Evolutionary conservation across 2,329 filamentous ascomycete species (phyloP), one percentile per base, ranked within the genome.

Genomic region (Salinomyces thailandicus): DNA sequence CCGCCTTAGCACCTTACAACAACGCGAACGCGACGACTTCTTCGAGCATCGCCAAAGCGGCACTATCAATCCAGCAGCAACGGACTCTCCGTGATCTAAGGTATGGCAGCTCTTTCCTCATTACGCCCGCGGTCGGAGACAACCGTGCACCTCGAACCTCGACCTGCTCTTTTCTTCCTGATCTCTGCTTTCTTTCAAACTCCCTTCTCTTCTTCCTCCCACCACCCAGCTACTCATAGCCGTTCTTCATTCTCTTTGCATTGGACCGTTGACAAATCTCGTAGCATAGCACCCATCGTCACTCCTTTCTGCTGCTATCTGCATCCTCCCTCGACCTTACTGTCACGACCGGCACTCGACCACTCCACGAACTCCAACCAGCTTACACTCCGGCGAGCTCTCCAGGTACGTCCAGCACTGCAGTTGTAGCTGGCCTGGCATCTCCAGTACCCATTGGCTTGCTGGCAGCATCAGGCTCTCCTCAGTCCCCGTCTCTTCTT

Each of bases 401-500:
- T 33, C 17, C 15, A 33, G 31, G 28, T 31, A 17, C 3, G 31
- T n/a, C 16, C 8, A 18, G 11, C 11, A 20, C 2, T 9, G 11
- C 2, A n/a, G 28, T 31, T 6, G 8, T 6, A 8, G 7, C 15
- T 31, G 28, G 8, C 28, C 7, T 13, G 8, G 7, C 28, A 7
- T 31, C 15, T 13, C 28, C 14, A 31, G 11, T 7, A 7, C 28
- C 8, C 28, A n/a, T n/a, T 7, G 12, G 28, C 28, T 31, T 31
- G 11, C 94, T 31, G 30, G 39, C 34, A 43, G 36, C 28, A 18
- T n/a, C n/a, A n/a, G n/a, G n/a, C n/a, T n/a, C n/a, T n/a, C n/a
- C n/a, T n/a, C n/a, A n/a, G n/a, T n/a, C n/a, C n/a, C n/a, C n/a
- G n/a, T n/a, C n/a, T n/a, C n/a, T n/a, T n/a, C n/a, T n/a, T n/a